Evolutionary conservation across 441 rosid genomes (phyloP), one percentile per base, ranked within the genome.

Genomic region (Lepidium campestre): DNA sequence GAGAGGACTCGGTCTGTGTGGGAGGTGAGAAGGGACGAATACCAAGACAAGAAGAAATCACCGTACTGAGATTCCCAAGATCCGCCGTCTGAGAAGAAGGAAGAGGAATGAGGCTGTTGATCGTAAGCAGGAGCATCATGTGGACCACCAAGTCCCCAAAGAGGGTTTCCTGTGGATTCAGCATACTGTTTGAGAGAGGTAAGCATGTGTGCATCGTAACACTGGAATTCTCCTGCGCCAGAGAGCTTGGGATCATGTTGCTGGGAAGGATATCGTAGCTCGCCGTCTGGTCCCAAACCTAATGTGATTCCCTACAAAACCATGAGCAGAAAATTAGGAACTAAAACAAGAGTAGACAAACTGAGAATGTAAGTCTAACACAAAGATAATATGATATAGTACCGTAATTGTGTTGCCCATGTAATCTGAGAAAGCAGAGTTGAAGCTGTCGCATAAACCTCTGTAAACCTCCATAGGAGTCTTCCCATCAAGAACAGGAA

Each of bases 61-160:
- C 91, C 98, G 23, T 93, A 93, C 0, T 82, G 70, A 36, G 93
- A 77, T 65, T 87, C 93, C 98, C 98, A 93, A 0, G 98, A 86
- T 10, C 97, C 98, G 0, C 83, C 85, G 2, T 90, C 96, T 50
- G 82, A 86, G 79, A 93, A 88, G 83, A 93, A 93, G 27, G 56
- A 22, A 71, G 67, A 79, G 0, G 78, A 75, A 57, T 41, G 66
- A 0, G 94, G 96, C 13, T 62, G 52, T 64, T 87, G 84, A 27
- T 84, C 49, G 7, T 88, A 85, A 57, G 70, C 57, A 12, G 98
- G 85, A 15, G 81, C 87, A 76, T 93, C 94, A 45, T 93, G 98
- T 4, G 98, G 98, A 62, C 98, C 98, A 9, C 85, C 81, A 0
- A 84, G 91, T 59, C 96, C 98, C 98, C 98, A 93, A 20, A 85